Percentiles rank a stretch among this genome's conserved stretches.
phyloP scores from a whole-genome alignment of 2,329 filamentous ascomycete genomes.

The Alternaria ethzedia region DNA sequence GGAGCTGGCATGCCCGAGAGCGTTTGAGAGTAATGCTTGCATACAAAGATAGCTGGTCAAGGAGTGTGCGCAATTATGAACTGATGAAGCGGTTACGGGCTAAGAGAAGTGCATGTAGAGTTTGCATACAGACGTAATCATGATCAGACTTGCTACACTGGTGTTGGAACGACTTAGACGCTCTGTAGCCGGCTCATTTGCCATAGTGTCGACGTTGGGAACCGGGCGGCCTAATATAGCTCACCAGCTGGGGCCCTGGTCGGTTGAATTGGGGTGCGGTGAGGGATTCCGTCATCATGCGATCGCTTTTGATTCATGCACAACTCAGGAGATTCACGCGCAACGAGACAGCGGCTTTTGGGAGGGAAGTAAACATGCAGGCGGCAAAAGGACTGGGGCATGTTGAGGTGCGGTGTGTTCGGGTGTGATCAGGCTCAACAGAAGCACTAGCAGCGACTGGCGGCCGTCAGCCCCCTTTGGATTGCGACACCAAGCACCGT shows the following conservation, averaged over 20 bases:
- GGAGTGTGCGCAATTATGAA: neutral
- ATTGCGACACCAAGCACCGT: slow-evolving; percentile 33
- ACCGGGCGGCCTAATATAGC: slow-evolving; percentile 34
- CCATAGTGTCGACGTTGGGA: slow-evolving; percentile 23
- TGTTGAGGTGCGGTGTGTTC: slow-evolving; percentile 19
- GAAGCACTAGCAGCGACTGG: slow-evolving; percentile 14
- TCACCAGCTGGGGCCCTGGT: slow-evolving; percentile 15
- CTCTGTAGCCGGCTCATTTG: slow-evolving; percentile 22
- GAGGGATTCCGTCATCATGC: slow-evolving; percentile 26
- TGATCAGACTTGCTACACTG: slow-evolving; percentile 5
- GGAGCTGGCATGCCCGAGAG: neutral
- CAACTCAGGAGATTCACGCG: slow-evolving; percentile 22
- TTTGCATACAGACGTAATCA: slow-evolving; percentile 14
- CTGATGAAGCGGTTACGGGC: neutral
- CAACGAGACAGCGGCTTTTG: neutral
- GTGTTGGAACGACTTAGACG: slow-evolving; percentile 9
- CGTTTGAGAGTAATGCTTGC: neutral
- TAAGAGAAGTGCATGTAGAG: slow-evolving; percentile 9
- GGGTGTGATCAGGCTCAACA: slow-evolving; percentile 30
- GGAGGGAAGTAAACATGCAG: neutral
- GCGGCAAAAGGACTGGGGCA: slow-evolving; percentile 8
- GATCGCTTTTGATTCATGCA: slow-evolving; percentile 22
- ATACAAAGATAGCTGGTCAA: neutral
- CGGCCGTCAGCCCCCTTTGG: slow-evolving; percentile 32
- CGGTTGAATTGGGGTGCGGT: slow-evolving; percentile 8